Conservation (phyloP, 2,329 filamentous ascomycete species). For the Akanthomyces lecanii region DNA sequence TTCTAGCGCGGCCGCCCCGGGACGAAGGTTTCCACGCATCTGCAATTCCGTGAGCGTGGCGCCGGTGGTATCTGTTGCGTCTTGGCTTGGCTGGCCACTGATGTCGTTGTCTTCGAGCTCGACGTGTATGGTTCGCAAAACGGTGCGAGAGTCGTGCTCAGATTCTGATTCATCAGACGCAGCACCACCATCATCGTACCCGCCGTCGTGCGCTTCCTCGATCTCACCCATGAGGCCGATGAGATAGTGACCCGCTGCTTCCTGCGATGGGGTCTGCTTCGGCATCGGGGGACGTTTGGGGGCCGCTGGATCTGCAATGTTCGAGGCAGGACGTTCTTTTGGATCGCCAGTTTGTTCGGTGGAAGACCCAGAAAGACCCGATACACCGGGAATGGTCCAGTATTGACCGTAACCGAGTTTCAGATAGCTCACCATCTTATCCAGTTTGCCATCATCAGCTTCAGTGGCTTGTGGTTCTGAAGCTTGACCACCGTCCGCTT, state of each 20-base stretch:
- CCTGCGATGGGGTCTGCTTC: conserved; percentile 24
- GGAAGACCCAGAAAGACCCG: conserved; percentile 17
- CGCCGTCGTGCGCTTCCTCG: conserved; percentile 38
- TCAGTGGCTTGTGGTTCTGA: neutral
- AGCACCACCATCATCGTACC: conserved; percentile 28
- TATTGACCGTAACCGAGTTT: conserved; percentile 66
- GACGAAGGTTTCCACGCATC: conserved; percentile 31
- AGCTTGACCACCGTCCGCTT: neutral
- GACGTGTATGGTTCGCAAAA: conserved; percentile 63
- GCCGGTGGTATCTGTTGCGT: conserved; percentile 25
- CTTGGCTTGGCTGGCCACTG: neutral
- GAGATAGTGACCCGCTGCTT: conserved; percentile 50
- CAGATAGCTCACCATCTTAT: conserved; percentile 59
- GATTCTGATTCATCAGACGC: conserved; percentile 28
- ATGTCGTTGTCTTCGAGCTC: conserved; percentile 45
- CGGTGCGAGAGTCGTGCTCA: conserved; percentile 50
- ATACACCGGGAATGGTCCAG: conserved; percentile 46
- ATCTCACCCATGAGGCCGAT: conserved; percentile 66
- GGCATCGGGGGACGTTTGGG: conserved; percentile 4
- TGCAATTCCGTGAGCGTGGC: conserved; percentile 30
- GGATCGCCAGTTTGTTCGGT: conserved; percentile 18
- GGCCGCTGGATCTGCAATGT: conserved; percentile 13
- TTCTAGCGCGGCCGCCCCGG: conserved; percentile 40
- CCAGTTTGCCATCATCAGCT: conserved; percentile 39
- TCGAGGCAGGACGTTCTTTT: conserved; percentile 15